These are phyloP conservation scores for Moesziomyces sp. DNA, from an alignment of 1,284 basidiomycete species.

Conservation along the genomic window DNA sequence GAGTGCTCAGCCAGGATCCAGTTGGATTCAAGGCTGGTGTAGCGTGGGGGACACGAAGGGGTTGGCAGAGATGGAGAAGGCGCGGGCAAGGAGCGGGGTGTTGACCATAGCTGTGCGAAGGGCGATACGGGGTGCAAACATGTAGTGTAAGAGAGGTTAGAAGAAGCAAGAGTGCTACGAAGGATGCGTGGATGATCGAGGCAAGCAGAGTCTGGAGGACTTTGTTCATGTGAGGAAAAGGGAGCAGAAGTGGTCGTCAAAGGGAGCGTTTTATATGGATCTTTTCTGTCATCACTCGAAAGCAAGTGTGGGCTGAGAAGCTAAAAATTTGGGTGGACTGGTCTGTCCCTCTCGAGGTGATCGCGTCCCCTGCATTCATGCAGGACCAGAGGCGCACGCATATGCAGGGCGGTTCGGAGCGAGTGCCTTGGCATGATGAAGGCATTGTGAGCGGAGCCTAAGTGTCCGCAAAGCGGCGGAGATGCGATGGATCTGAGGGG, in stretches of 20 bases:
- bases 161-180: not conserved
- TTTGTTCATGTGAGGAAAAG: not conserved
- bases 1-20: conserved; percentile 6
- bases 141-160: not conserved
- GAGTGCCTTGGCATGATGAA: too few species aligned
- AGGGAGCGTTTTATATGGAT: not conserved
- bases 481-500: too few species aligned
- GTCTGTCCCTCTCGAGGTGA: too few species aligned
- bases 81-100: conserved; percentile 4
- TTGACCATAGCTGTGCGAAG: conserved; percentile 12
- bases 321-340: too few species aligned
- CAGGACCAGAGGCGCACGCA: too few species aligned
- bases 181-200: not conserved
- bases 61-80: conserved; percentile 11
- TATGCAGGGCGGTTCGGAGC: too few species aligned
- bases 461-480: too few species aligned
- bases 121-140: not conserved
- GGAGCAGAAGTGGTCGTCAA: not conserved
- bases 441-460: too few species aligned
- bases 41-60: conserved; percentile 8
- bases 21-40: conserved; percentile 14
- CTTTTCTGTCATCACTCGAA: not conserved
- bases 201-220: not conserved
- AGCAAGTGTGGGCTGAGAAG: too few species aligned
- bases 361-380: too few species aligned